phyloP scores from a whole-genome alignment of 176 grass and related monocot genomes.

The Melocanna baccifera region DNA sequence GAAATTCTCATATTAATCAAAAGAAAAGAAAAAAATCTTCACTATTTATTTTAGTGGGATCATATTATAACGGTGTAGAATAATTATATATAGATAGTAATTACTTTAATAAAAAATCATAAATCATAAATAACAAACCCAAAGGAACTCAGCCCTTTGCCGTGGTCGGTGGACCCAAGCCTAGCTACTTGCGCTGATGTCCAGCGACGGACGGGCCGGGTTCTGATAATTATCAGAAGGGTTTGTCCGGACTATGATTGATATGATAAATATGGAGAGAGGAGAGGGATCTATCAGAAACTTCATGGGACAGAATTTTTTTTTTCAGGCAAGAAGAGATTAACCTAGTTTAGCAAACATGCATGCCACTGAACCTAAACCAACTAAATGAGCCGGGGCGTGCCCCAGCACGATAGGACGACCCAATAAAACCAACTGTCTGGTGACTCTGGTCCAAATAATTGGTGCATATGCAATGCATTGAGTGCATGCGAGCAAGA shows the following conservation, averaged over 20 bases:
- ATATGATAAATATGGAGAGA: neutral
- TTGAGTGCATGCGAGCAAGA: slow-evolving; percentile 35
- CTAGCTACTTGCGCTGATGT: neutral
- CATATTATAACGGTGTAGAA: too few species aligned
- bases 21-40: too few species aligned
- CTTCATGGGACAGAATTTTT: slow-evolving; percentile 28
- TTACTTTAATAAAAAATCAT: too few species aligned
- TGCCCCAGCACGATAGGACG: slow-evolving; percentile 21
- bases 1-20: too few species aligned
- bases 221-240: neutral
- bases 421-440: slow-evolving; percentile 36
- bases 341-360: slow-evolving; percentile 32
- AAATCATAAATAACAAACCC: too few species aligned
- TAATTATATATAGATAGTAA: neutral
- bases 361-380: neutral
- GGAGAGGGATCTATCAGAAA: neutral
- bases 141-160: neutral
- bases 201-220: neutral
- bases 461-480: slow-evolving; percentile 25
- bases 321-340: slow-evolving; percentile 27
- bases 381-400: neutral
- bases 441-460: slow-evolving; percentile 19
- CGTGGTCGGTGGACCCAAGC: neutral
- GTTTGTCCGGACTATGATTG: neutral
- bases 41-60: too few species aligned